Percentiles rank a stretch among this genome's conserved stretches.
These are phyloP conservation scores for Penicillium psychrofluorescens DNA, from an alignment of 495 filamentous ascomycete genomes.

Conservation along the genomic window DNA sequence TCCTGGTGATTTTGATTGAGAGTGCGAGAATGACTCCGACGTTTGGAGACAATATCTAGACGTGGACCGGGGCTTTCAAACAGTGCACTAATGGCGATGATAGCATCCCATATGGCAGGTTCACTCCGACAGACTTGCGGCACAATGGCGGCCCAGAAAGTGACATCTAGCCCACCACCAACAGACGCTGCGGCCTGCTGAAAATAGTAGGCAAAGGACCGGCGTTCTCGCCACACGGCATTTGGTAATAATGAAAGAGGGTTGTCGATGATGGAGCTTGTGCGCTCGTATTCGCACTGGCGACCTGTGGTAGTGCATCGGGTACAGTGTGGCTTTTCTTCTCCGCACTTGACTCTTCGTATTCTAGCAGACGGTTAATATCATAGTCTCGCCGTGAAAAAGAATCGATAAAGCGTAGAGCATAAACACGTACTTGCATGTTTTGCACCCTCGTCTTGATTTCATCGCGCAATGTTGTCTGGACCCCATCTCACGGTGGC, in stretches of 20 bases:
- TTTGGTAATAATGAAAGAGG: constrained; percentile 17
- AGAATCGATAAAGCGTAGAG: not conserved
- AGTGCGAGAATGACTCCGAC: constrained; percentile 13
- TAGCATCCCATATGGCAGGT: constrained; percentile 53
- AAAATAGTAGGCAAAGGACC: constrained; percentile 35
- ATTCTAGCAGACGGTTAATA: constrained; percentile 19
- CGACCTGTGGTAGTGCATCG: constrained; percentile 44
- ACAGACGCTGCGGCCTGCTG: constrained; percentile 21
- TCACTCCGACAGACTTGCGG: constrained; percentile 49
- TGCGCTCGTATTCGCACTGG: constrained; percentile 33
- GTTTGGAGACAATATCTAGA: constrained; percentile 3
- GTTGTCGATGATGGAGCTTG: constrained; percentile 3
- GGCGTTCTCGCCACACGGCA: constrained; percentile 28
- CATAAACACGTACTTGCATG: constrained; percentile 27
- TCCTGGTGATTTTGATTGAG: constrained; percentile 35
- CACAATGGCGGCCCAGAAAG: constrained; percentile 51
- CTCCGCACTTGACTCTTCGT: constrained; percentile 51
- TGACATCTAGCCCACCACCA: constrained; percentile 40
- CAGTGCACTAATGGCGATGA: constrained; percentile 46
- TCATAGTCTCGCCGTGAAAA: not conserved
- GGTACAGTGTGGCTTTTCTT: constrained; percentile 41
- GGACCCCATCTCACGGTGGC: too few species aligned
- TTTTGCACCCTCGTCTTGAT: constrained; percentile 33
- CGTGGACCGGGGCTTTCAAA: constrained; percentile 31
- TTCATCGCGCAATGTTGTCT: too few species aligned